Evolutionary conservation across 805 yeast species (phyloP), one percentile per base, ranked within the genome.

Genomic region (Pichia sporocuriosa): DNA sequence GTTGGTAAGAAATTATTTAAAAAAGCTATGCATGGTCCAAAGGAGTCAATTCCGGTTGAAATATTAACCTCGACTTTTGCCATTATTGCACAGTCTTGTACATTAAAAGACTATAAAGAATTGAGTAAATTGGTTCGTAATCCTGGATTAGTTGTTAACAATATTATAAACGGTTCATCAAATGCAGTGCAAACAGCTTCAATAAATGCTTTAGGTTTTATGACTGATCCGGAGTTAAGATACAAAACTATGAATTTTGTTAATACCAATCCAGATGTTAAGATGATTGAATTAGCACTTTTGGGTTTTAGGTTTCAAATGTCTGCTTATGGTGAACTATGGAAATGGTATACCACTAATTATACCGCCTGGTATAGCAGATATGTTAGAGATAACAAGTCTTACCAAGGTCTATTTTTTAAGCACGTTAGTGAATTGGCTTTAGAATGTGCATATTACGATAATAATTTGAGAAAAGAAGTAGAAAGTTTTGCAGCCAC

Each of bases 31-130:
- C 78, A 73, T 42, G 83, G 83, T 1, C 76, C 78, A 15, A 61
- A 68, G 28, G 53, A 66, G 17, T 56, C 72, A 0, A 65, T 79
- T 30, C 85, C 88, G 3, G 63, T 63, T 37, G 76, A 72, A 46
- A 48, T 81, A 16, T 59, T 80, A 38, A 62, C 68, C 11, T 58
- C 70, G 10, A 58, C 67, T 3, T 61, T 77, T 26, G 55, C 60
- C 23, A 58, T 60, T 32, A 39, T 52, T 13, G 53, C 48, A 4
- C 43, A 49, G 20, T 25, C 37, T 17, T 52, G 51, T 13, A 61
- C 62, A 28, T 58, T 61, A 38, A 72, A 75, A 48, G 79, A 76
- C 28, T 81, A 79, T 69, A 81, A 81, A 57, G 79, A 73, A 49
- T 60, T 79, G 6, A 59, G 72, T 26, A 75, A 74, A 25, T 55